phyloP scores from a whole-genome alignment of 805 yeast species.

The Kazachstania bromeliacearum region DNA sequence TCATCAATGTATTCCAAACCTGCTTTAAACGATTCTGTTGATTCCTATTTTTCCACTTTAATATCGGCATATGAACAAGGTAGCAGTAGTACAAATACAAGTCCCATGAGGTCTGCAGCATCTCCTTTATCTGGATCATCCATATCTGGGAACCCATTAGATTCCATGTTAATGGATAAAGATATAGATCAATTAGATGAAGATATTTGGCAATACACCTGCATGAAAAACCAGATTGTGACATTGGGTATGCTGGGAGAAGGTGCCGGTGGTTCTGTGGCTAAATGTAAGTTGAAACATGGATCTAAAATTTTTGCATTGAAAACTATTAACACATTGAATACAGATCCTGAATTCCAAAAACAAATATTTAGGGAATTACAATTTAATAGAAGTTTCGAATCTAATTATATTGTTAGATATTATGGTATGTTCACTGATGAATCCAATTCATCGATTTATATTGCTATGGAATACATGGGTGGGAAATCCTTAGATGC shows the following conservation, averaged over 20 bases:
- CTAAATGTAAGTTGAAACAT: slow-evolving; percentile 56
- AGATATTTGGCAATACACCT: slow-evolving; percentile 59
- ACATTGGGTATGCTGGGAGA: slow-evolving; percentile 76
- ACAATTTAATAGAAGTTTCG: slow-evolving; percentile 76
- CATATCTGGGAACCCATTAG: background rate
- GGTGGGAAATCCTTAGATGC: slow-evolving; percentile 89
- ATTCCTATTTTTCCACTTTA: slow-evolving; percentile 20
- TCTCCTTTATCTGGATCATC: background rate
- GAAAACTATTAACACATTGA: slow-evolving; percentile 40
- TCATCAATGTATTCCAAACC: slow-evolving; percentile 3
- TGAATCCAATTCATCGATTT: slow-evolving; percentile 68
- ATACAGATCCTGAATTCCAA: slow-evolving; percentile 68
- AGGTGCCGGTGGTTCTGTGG: slow-evolving; percentile 89
- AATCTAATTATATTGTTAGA: slow-evolving; percentile 75
- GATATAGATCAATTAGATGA: slow-evolving; percentile 54
- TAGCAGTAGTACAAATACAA: slow-evolving; percentile 8
- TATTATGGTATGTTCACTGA: slow-evolving; percentile 89
- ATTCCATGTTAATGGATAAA: slow-evolving; percentile 9
- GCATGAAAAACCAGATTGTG: slow-evolving; percentile 46
- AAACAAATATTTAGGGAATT: slow-evolving; percentile 86
- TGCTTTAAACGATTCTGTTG: slow-evolving; percentile 13
- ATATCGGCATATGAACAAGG: slow-evolving; percentile 18
- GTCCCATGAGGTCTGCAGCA: slow-evolving; percentile 7
- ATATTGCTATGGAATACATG: slow-evolving; percentile 96
- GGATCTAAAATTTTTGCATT: slow-evolving; percentile 72